Evolutionary conservation across 495 filamentous ascomycete genomes (phyloP).

Genomic region (Neurospora discreta): DNA sequence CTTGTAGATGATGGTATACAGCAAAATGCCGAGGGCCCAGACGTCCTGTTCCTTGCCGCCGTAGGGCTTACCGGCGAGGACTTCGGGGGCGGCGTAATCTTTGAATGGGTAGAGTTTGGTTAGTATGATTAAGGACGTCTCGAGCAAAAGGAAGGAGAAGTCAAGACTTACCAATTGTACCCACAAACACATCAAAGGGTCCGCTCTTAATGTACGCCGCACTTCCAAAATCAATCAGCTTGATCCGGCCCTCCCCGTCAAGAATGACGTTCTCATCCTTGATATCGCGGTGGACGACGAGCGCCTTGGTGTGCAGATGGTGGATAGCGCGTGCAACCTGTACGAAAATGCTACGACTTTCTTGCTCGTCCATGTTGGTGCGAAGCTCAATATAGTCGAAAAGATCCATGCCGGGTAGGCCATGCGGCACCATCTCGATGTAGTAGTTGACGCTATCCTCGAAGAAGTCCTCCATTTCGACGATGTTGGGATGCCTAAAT

Average conservation of each 20-base stretch:
- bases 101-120: neutral
- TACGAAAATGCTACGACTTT: constrained; percentile 88
- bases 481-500: constrained; percentile 85
- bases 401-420: constrained; percentile 93
- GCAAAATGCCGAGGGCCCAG: constrained; percentile 94
- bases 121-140: neutral
- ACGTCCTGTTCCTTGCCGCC: constrained; percentile 95
- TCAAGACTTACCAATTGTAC: constrained; percentile 74
- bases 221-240: constrained; percentile 95
- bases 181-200: constrained; percentile 98
- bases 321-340: constrained; percentile 85
- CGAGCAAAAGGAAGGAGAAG: neutral
- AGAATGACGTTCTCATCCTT: constrained; percentile 97
- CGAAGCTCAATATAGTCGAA: constrained; percentile 98
- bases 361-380: constrained; percentile 89
- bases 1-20: constrained; percentile 98
- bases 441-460: constrained; percentile 98
- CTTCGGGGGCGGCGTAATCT: constrained; percentile 98
- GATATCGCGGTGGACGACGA: constrained; percentile 95
- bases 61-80: constrained; percentile 87
- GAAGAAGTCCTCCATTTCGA: constrained; percentile 98
- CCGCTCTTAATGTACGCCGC: constrained; percentile 97
- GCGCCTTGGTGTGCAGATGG: constrained; percentile 80
- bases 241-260: constrained; percentile 91
- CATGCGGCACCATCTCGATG: constrained; percentile 96